phyloP scores from a whole-genome alignment of 2,329 filamentous ascomycete genomes.

The Fusarium sp. region DNA sequence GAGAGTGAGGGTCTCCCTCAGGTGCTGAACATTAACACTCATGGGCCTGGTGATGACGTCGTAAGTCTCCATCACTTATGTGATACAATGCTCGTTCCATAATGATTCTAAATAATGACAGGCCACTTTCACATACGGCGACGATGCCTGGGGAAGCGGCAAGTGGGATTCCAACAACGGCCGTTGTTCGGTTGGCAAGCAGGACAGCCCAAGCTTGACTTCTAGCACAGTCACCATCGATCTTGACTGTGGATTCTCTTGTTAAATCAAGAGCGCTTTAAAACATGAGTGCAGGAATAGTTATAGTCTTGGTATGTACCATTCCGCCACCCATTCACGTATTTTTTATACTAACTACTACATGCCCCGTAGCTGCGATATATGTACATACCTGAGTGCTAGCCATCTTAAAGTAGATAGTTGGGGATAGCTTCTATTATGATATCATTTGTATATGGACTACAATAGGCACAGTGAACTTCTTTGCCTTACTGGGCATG shows the following conservation, averaged over 20 bases:
- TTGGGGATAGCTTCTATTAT: too few relatives aligned
- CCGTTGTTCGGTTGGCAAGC: conserved; percentile 12
- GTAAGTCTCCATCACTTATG: background rate
- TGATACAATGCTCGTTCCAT: too few relatives aligned
- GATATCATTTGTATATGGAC: too few relatives aligned
- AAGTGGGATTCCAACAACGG: conserved; percentile 11
- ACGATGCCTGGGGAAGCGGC: conserved; percentile 13
- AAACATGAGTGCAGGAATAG: too few relatives aligned
- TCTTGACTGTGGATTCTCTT: conserved; percentile 9
- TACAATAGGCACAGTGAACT: too few relatives aligned
- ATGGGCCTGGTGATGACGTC: background rate
- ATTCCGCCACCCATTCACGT: too few relatives aligned
- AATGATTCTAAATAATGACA: background rate
- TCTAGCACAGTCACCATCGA: background rate
- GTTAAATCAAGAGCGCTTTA: background rate
- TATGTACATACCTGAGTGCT: too few relatives aligned
- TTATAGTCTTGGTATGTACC: too few relatives aligned
- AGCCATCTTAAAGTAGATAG: too few relatives aligned
- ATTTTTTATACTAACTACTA: too few relatives aligned
- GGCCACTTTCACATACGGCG: conserved; percentile 8
- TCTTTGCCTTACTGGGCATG: too few relatives aligned
- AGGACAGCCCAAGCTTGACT: background rate
- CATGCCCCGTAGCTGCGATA: too few relatives aligned
- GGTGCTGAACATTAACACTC: background rate
- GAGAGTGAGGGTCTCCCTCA: background rate